phyloP scores from a whole-genome alignment of 164 flowering plant genomes.

The Dillenia turbinata region DNA sequence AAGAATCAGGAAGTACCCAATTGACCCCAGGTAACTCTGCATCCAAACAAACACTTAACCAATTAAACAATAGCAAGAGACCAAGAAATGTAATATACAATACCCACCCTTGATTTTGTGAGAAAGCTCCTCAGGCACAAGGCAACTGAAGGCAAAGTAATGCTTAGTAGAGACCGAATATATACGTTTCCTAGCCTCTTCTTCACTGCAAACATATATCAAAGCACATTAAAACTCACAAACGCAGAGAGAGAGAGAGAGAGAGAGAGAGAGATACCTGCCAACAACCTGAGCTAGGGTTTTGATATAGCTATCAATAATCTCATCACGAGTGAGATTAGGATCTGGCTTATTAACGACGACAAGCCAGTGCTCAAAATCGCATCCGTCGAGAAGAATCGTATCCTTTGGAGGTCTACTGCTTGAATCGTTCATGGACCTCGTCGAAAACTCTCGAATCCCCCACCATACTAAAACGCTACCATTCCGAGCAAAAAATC shows the following conservation, averaged over 20 bases:
- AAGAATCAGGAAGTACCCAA: slow-evolving; percentile 52
- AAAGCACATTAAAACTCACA: background rate
- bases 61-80: background rate
- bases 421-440: slow-evolving; percentile 8
- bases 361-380: slow-evolving; percentile 24
- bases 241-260: background rate
- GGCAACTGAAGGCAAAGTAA: slow-evolving; percentile 35
- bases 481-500: background rate
- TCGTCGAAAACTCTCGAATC: slow-evolving; percentile 1
- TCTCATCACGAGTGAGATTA: slow-evolving; percentile 12
- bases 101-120: slow-evolving; percentile 28
- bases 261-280: slow-evolving; percentile 14
- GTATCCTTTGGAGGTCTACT: slow-evolving; percentile 15
- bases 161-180: slow-evolving; percentile 40
- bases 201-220: slow-evolving; percentile 24
- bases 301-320: slow-evolving; percentile 27
- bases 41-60: background rate
- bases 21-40: slow-evolving; percentile 34
- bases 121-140: slow-evolving; percentile 34
- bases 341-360: slow-evolving; percentile 15
- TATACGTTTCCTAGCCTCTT: slow-evolving; percentile 31
- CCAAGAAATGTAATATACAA: background rate
- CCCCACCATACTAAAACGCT: background rate
- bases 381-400: slow-evolving; percentile 19
- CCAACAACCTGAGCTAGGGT: slow-evolving; percentile 29